phyloP scores from a whole-genome alignment of 495 filamentous ascomycete species.

The Cudoniella acicularis region DNA sequence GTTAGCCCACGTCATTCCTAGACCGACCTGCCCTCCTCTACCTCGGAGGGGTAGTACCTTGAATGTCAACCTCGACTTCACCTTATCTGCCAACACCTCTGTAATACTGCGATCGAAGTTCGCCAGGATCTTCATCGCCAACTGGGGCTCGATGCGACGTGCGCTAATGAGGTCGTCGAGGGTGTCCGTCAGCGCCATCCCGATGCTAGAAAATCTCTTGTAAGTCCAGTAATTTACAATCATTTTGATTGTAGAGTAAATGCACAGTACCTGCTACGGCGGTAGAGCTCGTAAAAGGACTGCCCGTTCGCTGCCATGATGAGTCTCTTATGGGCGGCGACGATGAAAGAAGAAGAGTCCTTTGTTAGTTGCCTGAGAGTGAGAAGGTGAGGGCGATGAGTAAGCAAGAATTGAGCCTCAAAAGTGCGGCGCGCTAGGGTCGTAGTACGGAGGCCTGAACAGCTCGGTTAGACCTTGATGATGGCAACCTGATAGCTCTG shows the following conservation, averaged over 20 bases:
- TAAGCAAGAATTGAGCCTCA: slow-evolving; percentile 13
- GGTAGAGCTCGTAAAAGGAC: slow-evolving; percentile 93
- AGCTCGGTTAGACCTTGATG: slow-evolving; percentile 5
- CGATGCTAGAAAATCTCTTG: slow-evolving; percentile 63
- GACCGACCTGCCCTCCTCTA: background rate
- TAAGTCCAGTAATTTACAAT: slow-evolving; percentile 21
- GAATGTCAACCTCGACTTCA: slow-evolving; percentile 87
- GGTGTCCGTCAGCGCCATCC: slow-evolving; percentile 86
- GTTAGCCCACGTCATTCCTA: slow-evolving; percentile 4
- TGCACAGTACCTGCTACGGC: slow-evolving; percentile 78
- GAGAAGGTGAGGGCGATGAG: background rate
- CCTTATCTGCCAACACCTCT: slow-evolving; percentile 82
- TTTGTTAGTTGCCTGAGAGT: background rate
- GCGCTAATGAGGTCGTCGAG: slow-evolving; percentile 94
- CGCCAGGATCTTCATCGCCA: slow-evolving; percentile 94
- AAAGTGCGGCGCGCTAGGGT: slow-evolving; percentile 10
- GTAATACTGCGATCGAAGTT: slow-evolving; percentile 90
- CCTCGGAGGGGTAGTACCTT: slow-evolving; percentile 62
- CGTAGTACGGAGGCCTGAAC: slow-evolving; percentile 8
- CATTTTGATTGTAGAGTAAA: slow-evolving; percentile 23
- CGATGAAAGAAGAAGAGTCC: slow-evolving; percentile 16
- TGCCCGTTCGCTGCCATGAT: slow-evolving; percentile 29
- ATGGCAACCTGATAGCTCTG: slow-evolving; percentile 10
- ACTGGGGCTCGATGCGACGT: slow-evolving; percentile 90
- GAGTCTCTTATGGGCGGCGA: slow-evolving; percentile 5